A percentile compares a stretch with the other conserved stretches of the same genome.
Evolutionary conservation across 1,284 basidiomycete species (phyloP).

Genomic region (Trichosporon asahii): DNA sequence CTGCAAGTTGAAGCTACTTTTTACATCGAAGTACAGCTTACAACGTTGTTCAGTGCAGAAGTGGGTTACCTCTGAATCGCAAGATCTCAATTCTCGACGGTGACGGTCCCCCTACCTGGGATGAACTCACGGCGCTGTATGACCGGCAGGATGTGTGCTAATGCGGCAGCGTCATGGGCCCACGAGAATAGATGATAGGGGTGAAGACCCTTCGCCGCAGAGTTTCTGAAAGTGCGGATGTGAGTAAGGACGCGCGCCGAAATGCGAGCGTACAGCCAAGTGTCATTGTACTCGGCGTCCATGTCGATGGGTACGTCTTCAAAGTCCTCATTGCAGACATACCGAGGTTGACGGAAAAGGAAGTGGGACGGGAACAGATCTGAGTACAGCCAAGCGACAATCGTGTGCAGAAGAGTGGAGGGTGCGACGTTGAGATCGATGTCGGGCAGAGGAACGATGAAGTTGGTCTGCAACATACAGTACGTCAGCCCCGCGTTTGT

Average conservation of each 20-base stretch:
- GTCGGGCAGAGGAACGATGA: not conserved
- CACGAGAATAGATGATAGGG: not conserved
- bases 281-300: not conserved
- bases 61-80: no score
- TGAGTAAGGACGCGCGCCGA: not conserved
- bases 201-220: no score
- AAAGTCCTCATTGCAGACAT: not conserved
- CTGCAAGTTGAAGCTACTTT: no score
- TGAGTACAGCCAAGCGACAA: not conserved
- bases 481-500: no score
- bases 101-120: no score
- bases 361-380: not conserved
- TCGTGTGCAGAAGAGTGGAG: not conserved
- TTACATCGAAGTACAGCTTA: no score
- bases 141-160: no score
- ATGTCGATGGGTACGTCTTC: not conserved
- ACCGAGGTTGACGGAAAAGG: not conserved
- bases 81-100: no score
- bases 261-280: not conserved
- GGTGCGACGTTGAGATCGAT: not conserved
- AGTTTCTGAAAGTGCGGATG: not conserved
- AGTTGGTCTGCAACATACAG: no score
- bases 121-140: no score
- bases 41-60: no score
- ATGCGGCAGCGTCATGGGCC: no score